A percentile compares a stretch with the other conserved stretches of the same genome.
These are phyloP conservation scores for Blastomyces parvus DNA, from an alignment of 2,329 filamentous ascomycete species.

Conservation along the genomic window DNA sequence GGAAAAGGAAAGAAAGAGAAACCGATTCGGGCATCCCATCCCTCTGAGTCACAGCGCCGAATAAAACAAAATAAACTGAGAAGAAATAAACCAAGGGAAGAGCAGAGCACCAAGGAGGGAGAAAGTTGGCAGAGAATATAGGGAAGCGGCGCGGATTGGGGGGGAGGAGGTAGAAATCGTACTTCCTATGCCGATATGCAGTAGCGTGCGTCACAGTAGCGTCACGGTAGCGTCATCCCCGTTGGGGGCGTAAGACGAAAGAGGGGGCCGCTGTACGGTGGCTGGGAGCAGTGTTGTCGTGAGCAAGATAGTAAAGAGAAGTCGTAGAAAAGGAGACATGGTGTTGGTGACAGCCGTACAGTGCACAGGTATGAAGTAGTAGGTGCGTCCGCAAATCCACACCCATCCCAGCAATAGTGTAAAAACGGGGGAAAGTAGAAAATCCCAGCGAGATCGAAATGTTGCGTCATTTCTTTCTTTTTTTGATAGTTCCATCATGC, in stretches of 20 bases:
- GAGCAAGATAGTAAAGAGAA: background rate
- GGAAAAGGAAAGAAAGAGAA: background rate
- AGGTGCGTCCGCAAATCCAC: background rate
- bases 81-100: background rate
- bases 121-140: background rate
- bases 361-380: background rate
- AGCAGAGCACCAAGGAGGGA: background rate
- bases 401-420: background rate
- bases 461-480: background rate
- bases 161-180: background rate
- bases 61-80: background rate
- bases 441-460: background rate
- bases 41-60: background rate
- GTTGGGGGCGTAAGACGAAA: background rate
- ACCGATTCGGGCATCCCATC: slow-evolving; percentile 1
- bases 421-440: background rate
- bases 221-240: background rate
- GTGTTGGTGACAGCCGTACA: background rate
- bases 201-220: background rate
- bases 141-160: background rate
- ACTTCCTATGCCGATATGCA: background rate
- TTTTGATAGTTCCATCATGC: background rate
- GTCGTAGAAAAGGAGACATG: background rate
- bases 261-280: background rate
- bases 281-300: background rate